These are phyloP conservation scores for Myxozyma vanderwaltii DNA, from an alignment of 805 yeast species.

Conservation along the genomic window DNA sequence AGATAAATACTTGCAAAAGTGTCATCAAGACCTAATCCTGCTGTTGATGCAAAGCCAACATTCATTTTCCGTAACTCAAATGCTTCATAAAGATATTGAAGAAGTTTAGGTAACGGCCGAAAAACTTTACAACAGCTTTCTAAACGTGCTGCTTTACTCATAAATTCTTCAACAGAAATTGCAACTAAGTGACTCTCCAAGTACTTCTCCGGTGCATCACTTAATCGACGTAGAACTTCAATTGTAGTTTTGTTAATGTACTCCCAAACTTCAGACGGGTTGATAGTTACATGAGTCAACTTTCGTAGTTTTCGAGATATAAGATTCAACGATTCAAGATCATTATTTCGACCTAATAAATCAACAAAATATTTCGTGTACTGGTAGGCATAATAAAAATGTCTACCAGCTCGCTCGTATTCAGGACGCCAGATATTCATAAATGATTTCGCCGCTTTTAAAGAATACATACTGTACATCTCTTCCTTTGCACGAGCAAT, in stretches of 20 bases:
- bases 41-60: slow-evolving; percentile 78
- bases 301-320: slow-evolving; percentile 76
- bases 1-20: slow-evolving; percentile 64
- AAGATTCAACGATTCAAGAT: slow-evolving; percentile 59
- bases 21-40: slow-evolving; percentile 61
- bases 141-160: slow-evolving; percentile 44
- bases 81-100: slow-evolving; percentile 49
- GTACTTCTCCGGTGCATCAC: slow-evolving; percentile 36
- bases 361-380: slow-evolving; percentile 68
- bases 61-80: slow-evolving; percentile 69
- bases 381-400: slow-evolving; percentile 72
- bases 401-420: slow-evolving; percentile 87
- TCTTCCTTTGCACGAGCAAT: slow-evolving; percentile 59
- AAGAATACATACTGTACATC: slow-evolving; percentile 61
- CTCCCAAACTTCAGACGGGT: slow-evolving; percentile 68
- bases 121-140: slow-evolving; percentile 32
- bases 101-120: slow-evolving; percentile 13
- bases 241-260: slow-evolving; percentile 52
- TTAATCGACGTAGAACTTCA: slow-evolving; percentile 49
- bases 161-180: slow-evolving; percentile 44
- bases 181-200: slow-evolving; percentile 25
- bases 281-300: slow-evolving; percentile 73
- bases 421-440: slow-evolving; percentile 94
- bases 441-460: slow-evolving; percentile 71
- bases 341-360: slow-evolving; percentile 55